phyloP scores from a whole-genome alignment of 495 filamentous ascomycete genomes.

The Penicillium argentinense region DNA sequence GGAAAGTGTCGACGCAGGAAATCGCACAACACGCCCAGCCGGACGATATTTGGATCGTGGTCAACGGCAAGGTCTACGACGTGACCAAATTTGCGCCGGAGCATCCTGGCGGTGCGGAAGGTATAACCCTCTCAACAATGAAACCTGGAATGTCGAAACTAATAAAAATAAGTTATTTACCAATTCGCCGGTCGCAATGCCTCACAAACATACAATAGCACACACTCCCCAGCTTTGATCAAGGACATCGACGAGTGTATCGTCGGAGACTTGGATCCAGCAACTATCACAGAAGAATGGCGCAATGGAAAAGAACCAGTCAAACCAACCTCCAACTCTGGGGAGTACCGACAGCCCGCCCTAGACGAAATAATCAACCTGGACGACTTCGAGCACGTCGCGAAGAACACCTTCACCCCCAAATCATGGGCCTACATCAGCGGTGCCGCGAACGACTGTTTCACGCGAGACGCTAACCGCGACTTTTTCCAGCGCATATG shows the following conservation, averaged over 20 bases:
- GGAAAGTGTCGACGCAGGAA: constrained; percentile 21
- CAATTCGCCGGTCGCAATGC: constrained; percentile 7
- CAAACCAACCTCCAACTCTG: not conserved
- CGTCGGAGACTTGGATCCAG: constrained; percentile 2
- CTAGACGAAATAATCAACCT: constrained; percentile 10
- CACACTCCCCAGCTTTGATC: constrained; percentile 9
- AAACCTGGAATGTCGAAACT: no score
- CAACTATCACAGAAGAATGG: constrained; percentile 6
- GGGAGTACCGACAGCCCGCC: not conserved
- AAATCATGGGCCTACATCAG: constrained; percentile 76
- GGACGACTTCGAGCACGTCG: constrained; percentile 66
- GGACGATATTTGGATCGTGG: constrained; percentile 19
- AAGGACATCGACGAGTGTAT: constrained; percentile 3
- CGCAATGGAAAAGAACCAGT: not conserved
- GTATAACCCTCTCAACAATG: no score
- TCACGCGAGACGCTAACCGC: constrained; percentile 54
- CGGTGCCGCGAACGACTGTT: constrained; percentile 67
- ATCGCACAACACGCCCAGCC: constrained; percentile 2
- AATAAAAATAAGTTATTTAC: constrained; percentile 6
- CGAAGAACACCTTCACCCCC: constrained; percentile 49
- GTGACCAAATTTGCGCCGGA: constrained; percentile 10
- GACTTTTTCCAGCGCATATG: constrained; percentile 52
- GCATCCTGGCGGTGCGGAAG: constrained; percentile 6
- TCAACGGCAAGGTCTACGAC: constrained; percentile 11
- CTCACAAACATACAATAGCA: constrained; percentile 7